Evolutionary conservation across 257 asterid species (phyloP).

Genomic region (Misopates orontium): DNA sequence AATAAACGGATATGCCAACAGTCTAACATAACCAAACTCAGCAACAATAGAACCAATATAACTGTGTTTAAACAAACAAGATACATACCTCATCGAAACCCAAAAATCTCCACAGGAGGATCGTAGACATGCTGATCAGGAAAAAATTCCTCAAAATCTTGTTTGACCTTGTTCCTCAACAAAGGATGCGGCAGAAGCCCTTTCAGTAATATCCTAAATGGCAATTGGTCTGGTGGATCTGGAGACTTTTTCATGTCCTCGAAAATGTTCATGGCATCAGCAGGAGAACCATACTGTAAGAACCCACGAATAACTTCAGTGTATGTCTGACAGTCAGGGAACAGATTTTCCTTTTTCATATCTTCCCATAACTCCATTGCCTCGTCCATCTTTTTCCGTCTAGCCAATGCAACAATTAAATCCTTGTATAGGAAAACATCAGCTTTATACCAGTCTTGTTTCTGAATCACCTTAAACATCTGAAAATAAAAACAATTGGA

Average conservation of each 20-base stretch:
- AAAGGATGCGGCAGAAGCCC: conserved; percentile 96
- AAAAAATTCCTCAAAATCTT: conserved; percentile 88
- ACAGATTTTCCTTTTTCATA: conserved; percentile 76
- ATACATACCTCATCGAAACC: conserved; percentile 65
- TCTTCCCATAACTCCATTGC: conserved; percentile 82
- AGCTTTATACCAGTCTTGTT: conserved; percentile 81
- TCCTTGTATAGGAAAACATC: conserved; percentile 90
- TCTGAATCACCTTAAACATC: conserved; percentile 78
- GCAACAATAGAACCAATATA: too few species aligned
- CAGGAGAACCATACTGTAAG: conserved; percentile 91
- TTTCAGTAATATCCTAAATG: conserved; percentile 82
- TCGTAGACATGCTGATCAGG: conserved; percentile 87
- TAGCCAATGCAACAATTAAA: conserved; percentile 74
- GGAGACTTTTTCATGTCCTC: conserved; percentile 97
- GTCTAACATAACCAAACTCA: not conserved
- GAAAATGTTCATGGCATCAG: conserved; percentile 91
- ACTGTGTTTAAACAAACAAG: not conserved
- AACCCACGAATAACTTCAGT: conserved; percentile 94
- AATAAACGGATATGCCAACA: not conserved
- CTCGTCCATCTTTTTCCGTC: conserved; percentile 77
- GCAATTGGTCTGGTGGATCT: conserved; percentile 85
- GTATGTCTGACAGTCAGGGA: conserved; percentile 88
- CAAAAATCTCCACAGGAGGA: conserved; percentile 97
- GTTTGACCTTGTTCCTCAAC: conserved; percentile 88
- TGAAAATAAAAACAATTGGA: conserved; percentile 27